Conservation (phyloP, 805 yeast genomes). For the Vanderwaltozyma yarrowii region DNA sequence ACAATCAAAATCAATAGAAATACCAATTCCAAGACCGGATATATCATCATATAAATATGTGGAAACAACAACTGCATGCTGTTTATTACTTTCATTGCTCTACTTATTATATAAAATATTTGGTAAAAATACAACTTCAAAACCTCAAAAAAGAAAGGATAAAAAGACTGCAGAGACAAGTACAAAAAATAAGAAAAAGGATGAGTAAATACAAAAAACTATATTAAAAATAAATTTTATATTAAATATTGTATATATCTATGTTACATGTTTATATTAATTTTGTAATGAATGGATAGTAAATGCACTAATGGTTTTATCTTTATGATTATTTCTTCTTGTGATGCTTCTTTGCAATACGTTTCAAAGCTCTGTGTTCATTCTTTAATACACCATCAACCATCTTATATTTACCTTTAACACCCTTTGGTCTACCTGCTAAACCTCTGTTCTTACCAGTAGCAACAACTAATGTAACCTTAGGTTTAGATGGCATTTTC, state of each 20-base stretch:
- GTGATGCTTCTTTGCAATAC: conserved; percentile 74
- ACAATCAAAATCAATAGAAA: conserved; percentile 12
- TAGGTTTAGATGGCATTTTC: conserved; percentile 62
- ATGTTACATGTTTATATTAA: conserved; percentile 1
- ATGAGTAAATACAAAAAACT: neutral
- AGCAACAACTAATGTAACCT: conserved; percentile 84
- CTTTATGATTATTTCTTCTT: conserved; percentile 41
- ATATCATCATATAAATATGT: conserved; percentile 21
- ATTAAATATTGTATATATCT: neutral
- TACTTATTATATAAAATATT: conserved; percentile 25
- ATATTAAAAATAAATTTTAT: no score
- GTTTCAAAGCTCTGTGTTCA: conserved; percentile 85
- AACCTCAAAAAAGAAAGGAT: neutral
- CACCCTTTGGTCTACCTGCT: conserved; percentile 93
- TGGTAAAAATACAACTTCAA: neutral
- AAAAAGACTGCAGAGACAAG: neutral
- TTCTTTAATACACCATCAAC: conserved; percentile 98
- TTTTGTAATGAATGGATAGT: neutral
- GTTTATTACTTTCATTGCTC: conserved; percentile 28
- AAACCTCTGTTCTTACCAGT: conserved; percentile 75
- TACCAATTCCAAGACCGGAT: conserved; percentile 37
- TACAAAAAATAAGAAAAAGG: neutral
- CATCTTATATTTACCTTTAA: conserved; percentile 97
- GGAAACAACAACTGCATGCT: conserved; percentile 29
- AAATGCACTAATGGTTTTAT: neutral